These are phyloP conservation scores for Aspergillus steynii DNA, from an alignment of 495 filamentous ascomycete genomes.

Conservation along the genomic window DNA sequence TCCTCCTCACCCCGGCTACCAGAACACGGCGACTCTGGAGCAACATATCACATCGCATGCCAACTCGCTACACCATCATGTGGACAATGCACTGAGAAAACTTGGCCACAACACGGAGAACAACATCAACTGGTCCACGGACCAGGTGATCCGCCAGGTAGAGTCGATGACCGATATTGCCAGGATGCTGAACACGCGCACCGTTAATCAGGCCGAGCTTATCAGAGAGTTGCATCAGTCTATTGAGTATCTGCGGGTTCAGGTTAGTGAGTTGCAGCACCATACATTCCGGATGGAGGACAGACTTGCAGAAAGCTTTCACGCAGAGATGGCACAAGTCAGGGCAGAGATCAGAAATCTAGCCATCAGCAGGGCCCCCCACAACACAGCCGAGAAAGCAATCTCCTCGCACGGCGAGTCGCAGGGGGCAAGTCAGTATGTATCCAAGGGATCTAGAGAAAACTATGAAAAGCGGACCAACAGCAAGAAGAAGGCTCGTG, in stretches of 20 bases:
- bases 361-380: background rate
- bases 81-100: conserved; percentile 13
- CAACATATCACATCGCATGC: conserved; percentile 21
- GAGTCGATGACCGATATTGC: conserved; percentile 18
- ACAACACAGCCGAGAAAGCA: background rate
- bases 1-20: conserved; percentile 25
- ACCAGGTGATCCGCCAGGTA: conserved; percentile 22
- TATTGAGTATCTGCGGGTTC: conserved; percentile 12
- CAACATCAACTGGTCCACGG: conserved; percentile 22
- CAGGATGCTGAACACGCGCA: conserved; percentile 13
- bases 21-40: conserved; percentile 27
- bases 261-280: conserved; percentile 12
- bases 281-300: conserved; percentile 16
- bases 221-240: conserved; percentile 12
- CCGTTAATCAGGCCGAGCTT: conserved; percentile 13
- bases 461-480: background rate
- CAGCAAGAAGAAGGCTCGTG: conserved; percentile 2
- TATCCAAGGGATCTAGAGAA: background rate
- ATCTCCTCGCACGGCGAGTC: background rate
- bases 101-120: conserved; percentile 18
- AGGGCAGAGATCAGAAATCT: conserved; percentile 15
- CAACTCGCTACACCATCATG: conserved; percentile 23
- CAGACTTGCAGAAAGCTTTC: conserved; percentile 11
- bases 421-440: conserved; percentile 1
- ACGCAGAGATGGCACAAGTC: conserved; percentile 16